Conservation (phyloP, 176 grass and related monocot species). For the Carex littledalei region DNA sequence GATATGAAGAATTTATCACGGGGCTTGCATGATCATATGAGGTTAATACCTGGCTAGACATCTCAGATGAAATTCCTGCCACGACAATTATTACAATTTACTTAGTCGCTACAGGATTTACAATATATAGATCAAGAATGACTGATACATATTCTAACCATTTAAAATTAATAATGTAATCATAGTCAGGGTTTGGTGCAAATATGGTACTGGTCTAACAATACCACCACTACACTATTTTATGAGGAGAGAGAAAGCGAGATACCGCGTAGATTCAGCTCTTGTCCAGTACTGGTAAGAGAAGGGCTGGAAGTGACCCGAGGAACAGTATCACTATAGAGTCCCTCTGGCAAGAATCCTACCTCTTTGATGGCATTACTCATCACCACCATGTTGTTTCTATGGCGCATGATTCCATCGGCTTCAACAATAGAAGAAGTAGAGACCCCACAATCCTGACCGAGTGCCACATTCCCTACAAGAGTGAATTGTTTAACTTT, state of each 20-base stretch:
- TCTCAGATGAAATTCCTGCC: conserved; percentile 12
- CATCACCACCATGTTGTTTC: neutral
- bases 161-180: neutral
- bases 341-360: neutral
- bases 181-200: neutral
- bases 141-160: neutral
- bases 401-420: neutral
- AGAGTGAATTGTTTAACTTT: neutral
- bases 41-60: neutral
- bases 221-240: neutral
- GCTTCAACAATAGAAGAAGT: neutral
- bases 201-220: neutral
- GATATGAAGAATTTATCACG: neutral
- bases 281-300: neutral
- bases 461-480: neutral
- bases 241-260: neutral
- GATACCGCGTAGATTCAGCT: conserved; percentile 6
- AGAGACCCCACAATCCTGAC: neutral
- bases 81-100: neutral
- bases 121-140: neutral
- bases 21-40: neutral
- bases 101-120: neutral
- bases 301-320: neutral
- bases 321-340: neutral
- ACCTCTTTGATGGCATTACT: neutral